Evolutionary conservation across 169 alveolate genomes (phyloP), one percentile per base, ranked within the genome.

Genomic region (Plasmodium gallinaceum): DNA sequence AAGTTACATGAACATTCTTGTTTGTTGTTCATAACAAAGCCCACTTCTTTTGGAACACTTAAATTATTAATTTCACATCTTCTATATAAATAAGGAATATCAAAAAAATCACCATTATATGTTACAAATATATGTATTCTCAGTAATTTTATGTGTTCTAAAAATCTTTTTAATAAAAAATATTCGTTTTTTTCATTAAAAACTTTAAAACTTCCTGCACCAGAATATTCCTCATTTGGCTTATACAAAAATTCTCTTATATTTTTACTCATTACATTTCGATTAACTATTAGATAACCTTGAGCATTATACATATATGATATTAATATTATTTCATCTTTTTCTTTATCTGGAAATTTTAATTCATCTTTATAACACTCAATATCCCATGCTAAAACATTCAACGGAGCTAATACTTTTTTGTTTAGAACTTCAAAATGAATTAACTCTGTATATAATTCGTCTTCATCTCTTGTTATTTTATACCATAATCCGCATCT

Each of bases 31-130:
- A 72, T 88, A 64, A 76, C 64, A 54, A 90, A 88, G 0, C 99
- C 99, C 48, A 97, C 93, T 74, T 96, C 96, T 68, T 92, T 92
- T 42, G 96, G 96, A 42, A 98, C 75, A 42, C 96, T 94, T 86
- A 98, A 93, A 43, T 97, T 98, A 88, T 96, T 92, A 24, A 94
- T 93, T 90, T 96, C 96, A 57, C 98, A 97, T 83, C 99, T 95
- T 20, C 96, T 97, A 54, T 94, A 94, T 7, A 98, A 97, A 92
- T 97, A 99, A 24, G 99, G 99, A 93, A 98, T 98, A 94, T 99
- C 99, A 93, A 99, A 99, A 74, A 91, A 93, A 92, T 99, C 99
- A 0, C 99, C 99, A 95, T 99, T 99, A 95, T 97, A 99, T n/a
- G 99, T 97, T 60, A 98, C 99, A 48, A 96, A 94, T 58, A 98